Conservation (phyloP, 352 stramenopile genomes). For the Nothophytophthora sp. region DNA sequence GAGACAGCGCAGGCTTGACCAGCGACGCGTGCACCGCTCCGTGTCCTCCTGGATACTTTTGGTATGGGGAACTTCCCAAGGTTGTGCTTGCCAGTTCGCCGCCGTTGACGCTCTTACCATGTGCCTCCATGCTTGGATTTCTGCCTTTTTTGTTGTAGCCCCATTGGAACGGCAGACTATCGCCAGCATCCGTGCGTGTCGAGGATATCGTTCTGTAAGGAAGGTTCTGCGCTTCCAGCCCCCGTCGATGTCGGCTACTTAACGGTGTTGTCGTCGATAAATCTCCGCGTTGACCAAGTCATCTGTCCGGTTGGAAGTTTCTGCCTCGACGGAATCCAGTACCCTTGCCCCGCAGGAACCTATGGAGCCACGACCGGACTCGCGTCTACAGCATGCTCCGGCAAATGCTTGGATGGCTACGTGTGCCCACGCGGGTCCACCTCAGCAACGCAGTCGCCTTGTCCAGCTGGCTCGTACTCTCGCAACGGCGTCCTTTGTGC, state of each 20-base stretch:
- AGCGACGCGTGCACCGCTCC: slow-evolving; percentile 45
- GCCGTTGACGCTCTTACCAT: neutral
- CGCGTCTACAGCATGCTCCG: slow-evolving; percentile 41
- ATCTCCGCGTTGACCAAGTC: slow-evolving; percentile 45
- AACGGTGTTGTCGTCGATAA: slow-evolving; percentile 32
- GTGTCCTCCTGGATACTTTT: slow-evolving; percentile 73
- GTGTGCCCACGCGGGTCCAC: slow-evolving; percentile 48
- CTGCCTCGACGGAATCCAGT: slow-evolving; percentile 50
- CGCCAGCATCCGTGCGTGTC: slow-evolving; percentile 33
- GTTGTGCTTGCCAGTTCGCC: neutral
- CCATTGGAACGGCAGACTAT: slow-evolving; percentile 44
- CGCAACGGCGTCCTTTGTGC: slow-evolving; percentile 53
- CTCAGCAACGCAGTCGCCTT: slow-evolving; percentile 43
- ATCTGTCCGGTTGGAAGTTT: slow-evolving; percentile 65
- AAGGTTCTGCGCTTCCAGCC: slow-evolving; percentile 38
- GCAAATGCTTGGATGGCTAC: slow-evolving; percentile 55
- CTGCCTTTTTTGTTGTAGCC: slow-evolving; percentile 17
- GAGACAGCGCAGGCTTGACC: slow-evolving; percentile 30
- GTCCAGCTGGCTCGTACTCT: slow-evolving; percentile 58
- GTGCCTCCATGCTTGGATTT: neutral
- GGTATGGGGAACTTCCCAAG: slow-evolving; percentile 23
- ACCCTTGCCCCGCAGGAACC: slow-evolving; percentile 53
- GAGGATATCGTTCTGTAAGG: slow-evolving; percentile 43
- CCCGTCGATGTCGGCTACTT: slow-evolving; percentile 47
- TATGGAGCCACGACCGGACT: slow-evolving; percentile 53